Evolutionary conservation across 345 rosid species (phyloP), one percentile per base, ranked within the genome.

Genomic region (Dipteronia dyeriana): DNA sequence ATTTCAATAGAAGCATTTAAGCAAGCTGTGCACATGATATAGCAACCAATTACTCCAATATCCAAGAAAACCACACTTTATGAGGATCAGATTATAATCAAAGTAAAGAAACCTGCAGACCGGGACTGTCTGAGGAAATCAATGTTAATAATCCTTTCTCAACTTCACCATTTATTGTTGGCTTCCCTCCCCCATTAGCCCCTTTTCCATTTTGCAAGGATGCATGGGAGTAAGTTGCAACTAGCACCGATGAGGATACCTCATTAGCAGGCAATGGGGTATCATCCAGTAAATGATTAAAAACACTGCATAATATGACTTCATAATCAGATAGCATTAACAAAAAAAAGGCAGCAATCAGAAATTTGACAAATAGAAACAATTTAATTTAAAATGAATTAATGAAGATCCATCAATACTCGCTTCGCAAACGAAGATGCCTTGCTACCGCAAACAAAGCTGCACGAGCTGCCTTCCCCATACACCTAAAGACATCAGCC

Each of bases 391-490:
- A 65, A 71, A 73, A 70, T 64, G 61, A 25, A 80, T 34, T 34
- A 76, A 70, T 69, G 81, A 74, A 20, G 69, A 78, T 61, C 78
- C 76, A 74, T 70, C 84, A 85, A 83, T 92, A 95, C 99, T 93
- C 97, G 97, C 97, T 92, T 86, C 94, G 88, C 80, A 95, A 74
- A 78, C 98, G 97, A 71, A 95, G 95, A 89, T 95, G 94, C 80
- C 98, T 89, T 49, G 99, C 96, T 72, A 95, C 84, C 16, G 92
- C 96, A 84, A 89, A 89, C 66, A 95, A 81, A 80, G 92, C 90
- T 81, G 93, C 91, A 66, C 99, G 91, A 83, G 99, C 99, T 73
- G 89, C 99, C 86, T 88, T 95, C 53, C 99, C 99, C 96, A 95
- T 89, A 70, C 96, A 89, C 88, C 93, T 82, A 78, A 90, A 95